phyloP scores from a whole-genome alignment of 352 stramenopile species.

The Sclerospora graminicola region DNA sequence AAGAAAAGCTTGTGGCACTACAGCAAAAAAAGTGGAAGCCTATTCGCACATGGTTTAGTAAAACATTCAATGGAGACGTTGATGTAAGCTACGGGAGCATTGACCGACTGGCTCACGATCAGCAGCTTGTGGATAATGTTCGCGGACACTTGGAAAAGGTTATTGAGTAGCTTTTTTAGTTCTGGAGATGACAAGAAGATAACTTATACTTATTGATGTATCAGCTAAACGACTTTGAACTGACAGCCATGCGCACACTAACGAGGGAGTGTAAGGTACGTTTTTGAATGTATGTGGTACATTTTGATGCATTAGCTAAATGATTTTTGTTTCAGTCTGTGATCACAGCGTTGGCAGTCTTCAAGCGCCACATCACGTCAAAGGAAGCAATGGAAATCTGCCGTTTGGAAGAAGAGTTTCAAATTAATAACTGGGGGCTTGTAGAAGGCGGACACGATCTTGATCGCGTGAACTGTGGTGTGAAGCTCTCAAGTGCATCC shows the following conservation, averaged over 20 bases:
- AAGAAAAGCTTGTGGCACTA: slow-evolving; percentile 67
- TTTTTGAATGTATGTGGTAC: not conserved
- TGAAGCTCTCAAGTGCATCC: slow-evolving; percentile 76
- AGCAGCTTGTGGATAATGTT: slow-evolving; percentile 51
- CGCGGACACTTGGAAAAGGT: slow-evolving; percentile 53
- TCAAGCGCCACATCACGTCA: slow-evolving; percentile 75
- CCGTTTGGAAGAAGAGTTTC: slow-evolving; percentile 81
- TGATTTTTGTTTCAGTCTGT: slow-evolving; percentile 35
- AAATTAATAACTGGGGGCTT: slow-evolving; percentile 83
- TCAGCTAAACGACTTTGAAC: slow-evolving; percentile 62
- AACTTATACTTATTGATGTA: slow-evolving; percentile 3
- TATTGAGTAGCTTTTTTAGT: not conserved
- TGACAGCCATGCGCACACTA: slow-evolving; percentile 58
- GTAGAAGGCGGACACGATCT: slow-evolving; percentile 85
- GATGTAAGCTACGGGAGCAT: slow-evolving; percentile 81
- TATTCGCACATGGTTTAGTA: slow-evolving; percentile 75
- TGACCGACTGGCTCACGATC: slow-evolving; percentile 44
- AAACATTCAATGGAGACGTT: slow-evolving; percentile 62
- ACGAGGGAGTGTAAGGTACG: slow-evolving; percentile 83
- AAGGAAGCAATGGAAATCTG: slow-evolving; percentile 81
- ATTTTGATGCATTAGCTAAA: not conserved
- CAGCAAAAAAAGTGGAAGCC: slow-evolving; percentile 83
- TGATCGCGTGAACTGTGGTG: slow-evolving; percentile 78
- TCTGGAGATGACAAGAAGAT: not conserved
- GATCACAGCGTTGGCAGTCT: slow-evolving; percentile 70